phyloP scores from a whole-genome alignment of 139 green algal species.

The Astrephomene gubernaculifera region DNA sequence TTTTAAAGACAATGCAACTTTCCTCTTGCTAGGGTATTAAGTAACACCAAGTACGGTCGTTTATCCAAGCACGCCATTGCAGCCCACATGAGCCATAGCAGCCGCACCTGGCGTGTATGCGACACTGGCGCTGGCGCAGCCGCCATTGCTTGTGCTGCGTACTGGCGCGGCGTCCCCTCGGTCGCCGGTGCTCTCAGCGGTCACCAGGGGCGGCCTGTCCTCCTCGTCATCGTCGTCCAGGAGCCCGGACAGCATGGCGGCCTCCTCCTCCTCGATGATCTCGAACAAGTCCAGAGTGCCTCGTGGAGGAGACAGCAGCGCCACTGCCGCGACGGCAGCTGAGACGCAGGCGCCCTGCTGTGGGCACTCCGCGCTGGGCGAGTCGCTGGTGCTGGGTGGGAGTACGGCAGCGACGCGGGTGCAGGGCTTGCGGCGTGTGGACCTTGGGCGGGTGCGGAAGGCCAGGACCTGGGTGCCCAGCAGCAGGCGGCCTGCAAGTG shows the following conservation, averaged over 20 bases:
- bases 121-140: no score
- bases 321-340: neutral
- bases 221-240: neutral
- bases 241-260: neutral
- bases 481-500: constrained; percentile 1
- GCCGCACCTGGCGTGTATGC: no score
- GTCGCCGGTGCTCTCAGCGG: no score
- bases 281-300: neutral
- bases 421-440: neutral
- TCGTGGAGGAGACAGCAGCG: neutral
- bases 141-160: no score
- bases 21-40: no score
- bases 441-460: constrained; percentile 11
- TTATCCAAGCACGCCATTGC: no score
- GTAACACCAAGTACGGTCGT: no score
- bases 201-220: no score
- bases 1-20: no score
- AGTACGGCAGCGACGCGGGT: neutral
- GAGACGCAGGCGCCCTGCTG: neutral
- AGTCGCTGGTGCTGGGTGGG: neutral
- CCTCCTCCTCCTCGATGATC: neutral
- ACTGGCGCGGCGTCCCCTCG: no score
- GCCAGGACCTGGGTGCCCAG: neutral
- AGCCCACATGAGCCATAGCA: no score
- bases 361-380: neutral